A percentile compares a stretch with the other conserved stretches of the same genome.
Evolutionary conservation across 2,329 filamentous ascomycete species (phyloP).

Genomic region (Xylariaceae sp.): DNA sequence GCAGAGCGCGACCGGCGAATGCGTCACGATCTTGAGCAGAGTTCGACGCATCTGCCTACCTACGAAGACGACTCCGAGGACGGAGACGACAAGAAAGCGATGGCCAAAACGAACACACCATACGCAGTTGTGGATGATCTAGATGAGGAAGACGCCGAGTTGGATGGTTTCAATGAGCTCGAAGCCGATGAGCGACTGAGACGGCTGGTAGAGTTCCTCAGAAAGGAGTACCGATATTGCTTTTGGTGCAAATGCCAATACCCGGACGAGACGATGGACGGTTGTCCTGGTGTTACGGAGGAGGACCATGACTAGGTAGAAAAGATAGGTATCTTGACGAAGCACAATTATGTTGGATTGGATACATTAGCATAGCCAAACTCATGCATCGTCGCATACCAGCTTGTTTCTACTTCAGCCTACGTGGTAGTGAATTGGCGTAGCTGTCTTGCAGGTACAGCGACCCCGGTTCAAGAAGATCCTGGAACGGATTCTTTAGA

Average conservation of each 20-base stretch:
- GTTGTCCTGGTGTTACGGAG: constrained; percentile 82
- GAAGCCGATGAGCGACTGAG: constrained; percentile 62
- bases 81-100: constrained; percentile 64
- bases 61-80: constrained; percentile 69
- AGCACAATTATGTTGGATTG: too few species aligned
- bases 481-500: constrained; percentile 14
- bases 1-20: constrained; percentile 64
- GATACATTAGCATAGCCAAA: too few species aligned
- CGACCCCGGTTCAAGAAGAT: neutral
- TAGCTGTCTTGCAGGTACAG: too few species aligned
- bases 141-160: constrained; percentile 74
- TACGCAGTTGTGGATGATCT: constrained; percentile 62
- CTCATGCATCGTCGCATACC: too few species aligned
- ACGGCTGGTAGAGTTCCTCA: constrained; percentile 63
- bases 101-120: constrained; percentile 52
- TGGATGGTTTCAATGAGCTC: constrained; percentile 74
- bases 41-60: constrained; percentile 56
- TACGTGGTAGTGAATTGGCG: too few species aligned
- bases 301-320: constrained; percentile 66
- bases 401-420: too few species aligned
- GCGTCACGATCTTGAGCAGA: constrained; percentile 63
- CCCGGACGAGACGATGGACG: constrained; percentile 69
- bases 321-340: too few species aligned
- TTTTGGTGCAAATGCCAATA: constrained; percentile 95
- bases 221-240: constrained; percentile 74